Conservation (phyloP, 306 rosid genomes). For the Biancaea sappan region DNA sequence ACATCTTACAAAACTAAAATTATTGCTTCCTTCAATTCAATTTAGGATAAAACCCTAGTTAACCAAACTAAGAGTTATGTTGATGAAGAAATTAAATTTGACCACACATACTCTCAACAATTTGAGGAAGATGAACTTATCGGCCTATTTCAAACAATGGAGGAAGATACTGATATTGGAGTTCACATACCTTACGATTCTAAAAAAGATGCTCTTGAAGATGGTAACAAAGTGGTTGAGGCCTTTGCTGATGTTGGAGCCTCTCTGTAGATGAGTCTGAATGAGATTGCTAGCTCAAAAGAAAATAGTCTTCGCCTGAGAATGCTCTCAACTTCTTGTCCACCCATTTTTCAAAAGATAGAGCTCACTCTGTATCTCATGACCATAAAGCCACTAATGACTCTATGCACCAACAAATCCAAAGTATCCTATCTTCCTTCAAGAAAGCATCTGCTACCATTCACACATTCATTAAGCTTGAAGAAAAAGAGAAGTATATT, state of each 20-base stretch:
- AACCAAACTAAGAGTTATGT: neutral
- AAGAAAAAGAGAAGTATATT: neutral
- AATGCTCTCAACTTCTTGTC: neutral
- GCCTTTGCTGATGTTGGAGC: neutral
- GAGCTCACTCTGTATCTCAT: neutral
- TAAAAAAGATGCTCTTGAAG: neutral
- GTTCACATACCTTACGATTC: neutral
- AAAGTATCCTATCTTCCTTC: neutral
- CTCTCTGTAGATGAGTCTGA: neutral
- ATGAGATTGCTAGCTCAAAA: neutral
- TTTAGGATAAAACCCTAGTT: neutral
- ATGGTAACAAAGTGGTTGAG: neutral
- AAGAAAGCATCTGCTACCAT: neutral
- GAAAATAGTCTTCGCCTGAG: neutral
- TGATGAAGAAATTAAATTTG: neutral
- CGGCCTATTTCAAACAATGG: neutral
- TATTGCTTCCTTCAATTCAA: neutral
- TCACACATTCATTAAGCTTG: neutral
- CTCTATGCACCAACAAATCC: neutral
- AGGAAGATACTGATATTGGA: neutral
- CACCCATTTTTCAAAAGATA: neutral
- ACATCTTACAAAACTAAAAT: no score
- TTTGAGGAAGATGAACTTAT: neutral
- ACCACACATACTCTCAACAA: neutral
- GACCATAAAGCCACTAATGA: neutral